Conservation (phyloP, 305 asterid species). For the Coffea humblotiana region DNA sequence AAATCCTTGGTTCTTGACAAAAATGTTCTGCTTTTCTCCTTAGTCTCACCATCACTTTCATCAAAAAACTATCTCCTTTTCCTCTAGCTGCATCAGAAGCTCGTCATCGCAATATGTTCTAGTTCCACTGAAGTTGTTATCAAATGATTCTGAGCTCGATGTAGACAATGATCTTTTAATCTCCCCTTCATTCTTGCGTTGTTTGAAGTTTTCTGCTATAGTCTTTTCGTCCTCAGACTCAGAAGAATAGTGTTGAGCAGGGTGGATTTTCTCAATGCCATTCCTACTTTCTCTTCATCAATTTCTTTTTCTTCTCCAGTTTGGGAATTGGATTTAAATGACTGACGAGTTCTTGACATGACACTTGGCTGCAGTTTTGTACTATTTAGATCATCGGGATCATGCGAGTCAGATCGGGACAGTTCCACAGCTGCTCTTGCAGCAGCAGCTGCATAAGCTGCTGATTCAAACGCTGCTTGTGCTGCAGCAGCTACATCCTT, state of each 20-base stretch:
- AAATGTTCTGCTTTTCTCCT: constrained; percentile 12
- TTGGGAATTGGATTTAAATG: constrained; percentile 14
- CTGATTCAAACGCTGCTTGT: constrained; percentile 87
- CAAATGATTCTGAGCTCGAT: constrained; percentile 51
- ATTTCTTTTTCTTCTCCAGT: constrained; percentile 7
- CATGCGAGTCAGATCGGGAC: constrained; percentile 54
- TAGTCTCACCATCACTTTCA: constrained; percentile 44
- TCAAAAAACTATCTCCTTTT: constrained; percentile 32
- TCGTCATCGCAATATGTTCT: constrained; percentile 17
- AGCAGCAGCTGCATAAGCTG: constrained; percentile 87
- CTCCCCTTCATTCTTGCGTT: constrained; percentile 12
- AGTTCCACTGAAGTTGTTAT: constrained; percentile 24
- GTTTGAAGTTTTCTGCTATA: constrained; percentile 15
- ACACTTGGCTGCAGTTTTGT: constrained; percentile 32
- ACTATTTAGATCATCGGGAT: constrained; percentile 34
- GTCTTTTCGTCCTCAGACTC: constrained; percentile 25
- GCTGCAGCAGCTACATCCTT: constrained; percentile 93
- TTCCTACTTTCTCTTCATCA: constrained; percentile 13
- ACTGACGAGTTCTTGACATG: constrained; percentile 7
- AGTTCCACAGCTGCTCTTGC: constrained; percentile 88
- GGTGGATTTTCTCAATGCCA: constrained; percentile 32
- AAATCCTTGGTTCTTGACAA: constrained; percentile 1
- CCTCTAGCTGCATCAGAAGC: constrained; percentile 17
- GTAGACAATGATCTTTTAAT: constrained; percentile 38
- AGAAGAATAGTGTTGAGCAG: constrained; percentile 22